Evolutionary conservation across 2,329 filamentous ascomycete genomes (phyloP).

Genomic region (Colletotrichum kahawae): DNA sequence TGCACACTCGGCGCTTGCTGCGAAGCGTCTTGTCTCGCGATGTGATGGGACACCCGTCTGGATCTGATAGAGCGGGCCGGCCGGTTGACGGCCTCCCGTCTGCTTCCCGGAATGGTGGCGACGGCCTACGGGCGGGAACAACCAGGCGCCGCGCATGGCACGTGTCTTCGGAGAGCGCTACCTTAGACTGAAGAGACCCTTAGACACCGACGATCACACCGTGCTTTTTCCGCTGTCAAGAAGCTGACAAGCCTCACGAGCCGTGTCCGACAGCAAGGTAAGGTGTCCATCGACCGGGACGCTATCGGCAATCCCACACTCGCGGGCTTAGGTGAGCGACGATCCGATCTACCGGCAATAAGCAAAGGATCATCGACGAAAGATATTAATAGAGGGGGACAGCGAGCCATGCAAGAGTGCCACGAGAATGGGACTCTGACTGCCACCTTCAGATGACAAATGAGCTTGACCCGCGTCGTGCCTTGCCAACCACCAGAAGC

Average conservation of each 20-base stretch:
- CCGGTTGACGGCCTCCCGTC: background rate
- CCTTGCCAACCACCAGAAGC: background rate
- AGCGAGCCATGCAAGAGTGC: background rate
- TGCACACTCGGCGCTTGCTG: constrained; percentile 7
- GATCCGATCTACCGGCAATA: background rate
- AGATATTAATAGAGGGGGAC: constrained; percentile 3
- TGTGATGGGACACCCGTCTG: background rate
- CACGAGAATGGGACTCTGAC: background rate
- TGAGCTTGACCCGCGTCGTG: background rate
- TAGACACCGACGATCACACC: background rate
- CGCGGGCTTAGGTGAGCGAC: constrained; percentile 4
- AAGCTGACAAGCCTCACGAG: background rate
- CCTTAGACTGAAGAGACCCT: background rate
- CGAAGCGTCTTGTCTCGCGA: background rate
- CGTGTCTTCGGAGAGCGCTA: background rate
- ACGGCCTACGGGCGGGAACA: background rate
- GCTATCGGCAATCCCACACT: background rate
- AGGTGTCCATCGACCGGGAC: background rate
- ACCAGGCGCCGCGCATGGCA: background rate
- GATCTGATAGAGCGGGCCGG: background rate
- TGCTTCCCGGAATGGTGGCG: background rate
- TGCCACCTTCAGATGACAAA: background rate
- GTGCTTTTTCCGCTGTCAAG: background rate
- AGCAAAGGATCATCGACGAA: background rate
- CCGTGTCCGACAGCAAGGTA: background rate